Percentiles rank a stretch among this genome's conserved stretches.
phyloP scores from a whole-genome alignment of 2,329 filamentous ascomycete genomes.

The Exophiala calicioides region DNA sequence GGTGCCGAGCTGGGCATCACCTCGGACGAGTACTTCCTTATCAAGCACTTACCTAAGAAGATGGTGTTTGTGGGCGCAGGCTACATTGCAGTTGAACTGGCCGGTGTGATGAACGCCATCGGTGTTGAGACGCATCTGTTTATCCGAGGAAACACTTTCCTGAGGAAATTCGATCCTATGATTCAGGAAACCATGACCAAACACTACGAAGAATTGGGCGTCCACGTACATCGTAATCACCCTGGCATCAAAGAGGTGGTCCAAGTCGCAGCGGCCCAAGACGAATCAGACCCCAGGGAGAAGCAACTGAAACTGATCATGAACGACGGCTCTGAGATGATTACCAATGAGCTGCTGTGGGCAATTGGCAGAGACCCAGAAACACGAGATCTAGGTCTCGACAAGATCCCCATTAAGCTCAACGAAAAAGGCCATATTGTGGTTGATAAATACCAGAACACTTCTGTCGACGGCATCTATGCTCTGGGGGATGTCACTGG shows the following conservation, averaged over 20 bases:
- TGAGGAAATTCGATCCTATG: conserved; percentile 56
- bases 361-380: conserved; percentile 52
- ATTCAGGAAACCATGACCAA: conserved; percentile 54
- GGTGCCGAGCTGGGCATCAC: conserved; percentile 54
- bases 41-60: conserved; percentile 53
- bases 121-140: conserved; percentile 55
- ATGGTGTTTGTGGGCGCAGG: conserved; percentile 54
- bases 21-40: conserved; percentile 54
- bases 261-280: conserved; percentile 37
- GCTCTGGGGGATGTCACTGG: conserved; percentile 55
- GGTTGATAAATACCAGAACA: conserved; percentile 55
- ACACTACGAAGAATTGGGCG: conserved; percentile 51
- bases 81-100: conserved; percentile 55
- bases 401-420: conserved; percentile 46
- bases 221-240: conserved; percentile 51
- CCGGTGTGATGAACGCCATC: conserved; percentile 52
- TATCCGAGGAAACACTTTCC: conserved; percentile 50
- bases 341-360: conserved; percentile 54
- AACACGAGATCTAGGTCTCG: conserved; percentile 44
- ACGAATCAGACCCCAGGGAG: conserved; percentile 48
- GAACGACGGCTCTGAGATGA: conserved; percentile 45
- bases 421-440: conserved; percentile 43
- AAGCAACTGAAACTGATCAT: conserved; percentile 49
- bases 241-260: conserved; percentile 51
- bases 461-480: conserved; percentile 49